phyloP scores from a whole-genome alignment of 164 flowering plant species.

The Nymphaea thermarum region DNA sequence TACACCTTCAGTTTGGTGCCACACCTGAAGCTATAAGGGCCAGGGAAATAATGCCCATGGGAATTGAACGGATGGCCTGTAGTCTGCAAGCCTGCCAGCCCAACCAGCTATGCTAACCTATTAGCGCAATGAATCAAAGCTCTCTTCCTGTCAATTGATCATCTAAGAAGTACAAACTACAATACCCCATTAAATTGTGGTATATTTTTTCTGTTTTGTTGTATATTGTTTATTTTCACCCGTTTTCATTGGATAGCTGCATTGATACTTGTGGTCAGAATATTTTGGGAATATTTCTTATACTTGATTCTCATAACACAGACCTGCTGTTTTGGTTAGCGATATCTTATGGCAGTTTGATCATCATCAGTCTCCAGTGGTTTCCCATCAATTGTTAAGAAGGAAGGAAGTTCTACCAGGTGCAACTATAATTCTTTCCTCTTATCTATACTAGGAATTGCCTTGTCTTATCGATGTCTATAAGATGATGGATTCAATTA shows the following conservation, averaged over 20 bases:
- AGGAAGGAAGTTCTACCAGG: slow-evolving; percentile 45
- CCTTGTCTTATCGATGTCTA: too few relatives aligned
- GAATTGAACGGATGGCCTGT: too few relatives aligned
- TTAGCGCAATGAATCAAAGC: too few relatives aligned
- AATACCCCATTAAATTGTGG: too few relatives aligned
- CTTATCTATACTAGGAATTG: not conserved
- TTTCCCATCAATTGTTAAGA: slow-evolving; percentile 36
- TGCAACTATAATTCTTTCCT: slow-evolving; percentile 8
- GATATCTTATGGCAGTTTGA: slow-evolving; percentile 66
- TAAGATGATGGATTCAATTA: too few relatives aligned
- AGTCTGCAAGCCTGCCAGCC: too few relatives aligned
- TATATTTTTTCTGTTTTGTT: not conserved
- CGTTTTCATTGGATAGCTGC: not conserved
- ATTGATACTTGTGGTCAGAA: not conserved
- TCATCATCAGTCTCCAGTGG: slow-evolving; percentile 28
- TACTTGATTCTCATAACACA: slow-evolving; percentile 20
- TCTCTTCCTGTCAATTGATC: too few relatives aligned
- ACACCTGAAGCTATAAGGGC: too few relatives aligned
- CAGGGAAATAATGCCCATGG: too few relatives aligned
- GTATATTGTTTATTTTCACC: not conserved
- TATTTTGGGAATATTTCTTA: not conserved
- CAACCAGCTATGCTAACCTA: too few relatives aligned
- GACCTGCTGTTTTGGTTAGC: slow-evolving; percentile 76
- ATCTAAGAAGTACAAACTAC: too few relatives aligned
- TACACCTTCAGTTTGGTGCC: too few relatives aligned